Base-by-base conservation (phyloP, 1,284 basidiomycete species). In the Bondarzewia mesenterica region DNA sequence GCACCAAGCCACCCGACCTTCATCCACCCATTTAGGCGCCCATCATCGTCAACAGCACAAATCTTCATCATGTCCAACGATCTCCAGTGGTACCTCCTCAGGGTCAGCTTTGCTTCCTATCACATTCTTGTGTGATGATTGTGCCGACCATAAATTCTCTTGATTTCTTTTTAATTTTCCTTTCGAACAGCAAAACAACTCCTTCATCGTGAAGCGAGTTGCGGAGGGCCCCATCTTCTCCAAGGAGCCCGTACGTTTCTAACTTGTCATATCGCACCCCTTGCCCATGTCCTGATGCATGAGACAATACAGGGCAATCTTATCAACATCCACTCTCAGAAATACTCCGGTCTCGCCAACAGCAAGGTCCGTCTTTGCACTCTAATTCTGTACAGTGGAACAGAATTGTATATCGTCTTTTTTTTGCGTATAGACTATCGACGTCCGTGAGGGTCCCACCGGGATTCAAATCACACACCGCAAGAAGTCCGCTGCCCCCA, bases 31-130 rank as follows among this genome's bases (percentile, higher is more conserved):
- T 43, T 50, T 47, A 21, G 21, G 38, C 42, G 32, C 41, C 36
- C 27, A 36, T 39, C 29, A 44, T 54, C 50, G 52, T 60, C 49
- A 52, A 48, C 53, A 50, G 45, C 18, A 32, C 52, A 52, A 41
- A 50, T 49, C 57, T 55, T 63, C 70, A 78, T 70, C 63, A 86
- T 87, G 84, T 87, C 86, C 58, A 62, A 68, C 71, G 90, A 93
- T 69, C 86, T 93, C 67, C 77, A 91, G 73, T 94, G 91, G 91
- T 82, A 91, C 66, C 85, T 93, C 58, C 67, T 93, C 69, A 88
- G 91, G 62, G 86, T 89, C 60, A 62, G 85, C 80, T 29, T 16
- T 21, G 20, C 22, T 38, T 2, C 32, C n/a, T 26, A 21, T 18
- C 26, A 21, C 26, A 18, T 22, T 44, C 26, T 25, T 5, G 18